A percentile compares a stretch with the other conserved stretches of the same genome.
Evolutionary conservation across 2,329 filamentous ascomycete genomes (phyloP).

Genomic region (Berkeleyomyces rouxiae): DNA sequence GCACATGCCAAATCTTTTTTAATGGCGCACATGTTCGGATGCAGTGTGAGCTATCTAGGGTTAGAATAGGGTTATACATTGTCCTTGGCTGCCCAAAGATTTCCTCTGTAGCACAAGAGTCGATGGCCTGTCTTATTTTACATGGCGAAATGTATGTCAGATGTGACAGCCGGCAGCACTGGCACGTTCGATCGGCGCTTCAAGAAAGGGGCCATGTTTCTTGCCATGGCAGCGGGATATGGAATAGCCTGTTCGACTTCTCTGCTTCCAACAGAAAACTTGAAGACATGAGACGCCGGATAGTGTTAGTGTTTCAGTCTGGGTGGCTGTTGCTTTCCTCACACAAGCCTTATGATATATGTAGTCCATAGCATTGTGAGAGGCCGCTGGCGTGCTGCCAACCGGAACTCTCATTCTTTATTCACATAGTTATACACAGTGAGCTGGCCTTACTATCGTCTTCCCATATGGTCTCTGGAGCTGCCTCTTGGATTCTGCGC

Average conservation of each 20-base stretch:
- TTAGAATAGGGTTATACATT: no score
- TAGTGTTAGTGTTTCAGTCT: background rate
- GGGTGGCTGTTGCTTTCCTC: no score
- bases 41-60: no score
- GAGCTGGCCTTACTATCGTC: background rate
- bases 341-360: background rate
- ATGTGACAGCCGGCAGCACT: background rate
- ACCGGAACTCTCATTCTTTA: background rate
- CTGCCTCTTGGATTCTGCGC: conserved; percentile 20
- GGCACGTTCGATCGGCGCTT: background rate
- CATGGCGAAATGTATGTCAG: background rate
- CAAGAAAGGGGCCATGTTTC: background rate
- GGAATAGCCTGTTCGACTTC: no score
- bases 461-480: background rate
- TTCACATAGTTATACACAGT: background rate
- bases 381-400: background rate
- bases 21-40: background rate
- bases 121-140: no score
- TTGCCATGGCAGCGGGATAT: background rate
- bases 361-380: background rate
- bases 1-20: background rate
- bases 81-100: no score
- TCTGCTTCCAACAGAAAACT: background rate
- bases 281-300: background rate
- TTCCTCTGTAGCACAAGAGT: no score